These are phyloP conservation scores for Panellus pusillus DNA, from an alignment of 768 basidiomycete species.

Conservation along the genomic window DNA sequence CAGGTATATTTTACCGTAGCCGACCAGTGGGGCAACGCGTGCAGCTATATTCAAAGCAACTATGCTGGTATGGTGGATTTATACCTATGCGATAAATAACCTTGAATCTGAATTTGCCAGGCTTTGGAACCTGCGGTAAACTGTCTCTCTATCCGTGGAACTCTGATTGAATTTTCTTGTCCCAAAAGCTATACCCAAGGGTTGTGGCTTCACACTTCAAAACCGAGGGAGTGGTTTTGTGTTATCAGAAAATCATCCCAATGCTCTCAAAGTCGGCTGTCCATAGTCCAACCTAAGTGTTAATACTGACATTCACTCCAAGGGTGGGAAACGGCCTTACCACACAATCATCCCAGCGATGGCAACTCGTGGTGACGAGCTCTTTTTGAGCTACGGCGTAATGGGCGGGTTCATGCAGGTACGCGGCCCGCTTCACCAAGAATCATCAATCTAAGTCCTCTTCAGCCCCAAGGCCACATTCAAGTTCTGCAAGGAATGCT, in stretches of 20 bases:
- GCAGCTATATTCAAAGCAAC: conserved; percentile 88
- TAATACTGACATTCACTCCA: background rate
- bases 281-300: background rate
- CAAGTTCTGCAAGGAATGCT: conserved; percentile 92
- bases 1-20: conserved; percentile 46
- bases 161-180: background rate
- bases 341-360: conserved; percentile 95
- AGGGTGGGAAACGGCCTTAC: conserved; percentile 83
- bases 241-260: conserved; percentile 79
- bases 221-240: conserved; percentile 89
- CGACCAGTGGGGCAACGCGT: conserved; percentile 88
- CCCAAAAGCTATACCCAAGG: conserved; percentile 77
- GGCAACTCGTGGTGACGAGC: conserved; percentile 72
- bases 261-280: conserved; percentile 64
- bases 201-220: conserved; percentile 95
- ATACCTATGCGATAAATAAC: background rate
- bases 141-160: background rate
- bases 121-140: conserved; percentile 87
- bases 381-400: conserved; percentile 88
- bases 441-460: background rate
- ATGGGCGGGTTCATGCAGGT: conserved; percentile 94
- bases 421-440: conserved; percentile 4
- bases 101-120: conserved; percentile 31
- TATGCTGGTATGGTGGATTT: conserved; percentile 61
- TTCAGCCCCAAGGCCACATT: conserved; percentile 90